phyloP scores from a whole-genome alignment of 257 asterid genomes.

The Solanum rostratum region DNA sequence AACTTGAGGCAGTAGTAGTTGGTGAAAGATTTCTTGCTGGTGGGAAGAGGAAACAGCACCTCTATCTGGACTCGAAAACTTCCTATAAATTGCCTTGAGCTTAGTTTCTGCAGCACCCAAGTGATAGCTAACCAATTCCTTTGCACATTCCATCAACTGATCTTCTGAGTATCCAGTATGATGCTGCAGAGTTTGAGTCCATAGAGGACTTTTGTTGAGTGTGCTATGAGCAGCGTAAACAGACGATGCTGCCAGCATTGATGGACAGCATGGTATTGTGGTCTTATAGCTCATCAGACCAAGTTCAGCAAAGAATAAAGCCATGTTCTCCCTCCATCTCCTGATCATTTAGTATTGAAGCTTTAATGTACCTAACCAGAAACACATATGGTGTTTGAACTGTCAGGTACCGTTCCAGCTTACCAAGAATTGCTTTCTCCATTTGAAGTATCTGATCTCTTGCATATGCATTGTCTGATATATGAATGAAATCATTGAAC shows the following conservation, averaged over 20 bases:
- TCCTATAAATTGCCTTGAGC: conserved; percentile 50
- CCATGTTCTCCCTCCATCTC: conserved; percentile 55
- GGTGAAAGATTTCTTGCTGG: conserved; percentile 36
- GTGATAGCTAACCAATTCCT: conserved; percentile 45
- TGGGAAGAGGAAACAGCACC: conserved; percentile 59
- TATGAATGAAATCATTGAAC: conserved; percentile 48
- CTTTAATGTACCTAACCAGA: conserved; percentile 24
- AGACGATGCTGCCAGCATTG: conserved; percentile 61
- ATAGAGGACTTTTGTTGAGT: conserved; percentile 34
- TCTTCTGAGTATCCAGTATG: conserved; percentile 55
- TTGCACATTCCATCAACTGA: conserved; percentile 51
- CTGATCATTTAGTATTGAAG: conserved; percentile 12
- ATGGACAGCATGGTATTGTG: conserved; percentile 32
- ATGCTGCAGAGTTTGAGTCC: conserved; percentile 71
- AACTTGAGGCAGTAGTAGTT: background rate
- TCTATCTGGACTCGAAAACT: conserved; percentile 46
- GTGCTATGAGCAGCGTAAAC: conserved; percentile 79
- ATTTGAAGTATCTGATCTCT: conserved; percentile 20
- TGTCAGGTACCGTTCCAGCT: conserved; percentile 32
- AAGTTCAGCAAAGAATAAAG: conserved; percentile 60
- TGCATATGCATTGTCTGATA: conserved; percentile 34
- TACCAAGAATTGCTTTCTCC: conserved; percentile 32
- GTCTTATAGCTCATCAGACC: conserved; percentile 53
- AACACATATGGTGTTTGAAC: conserved; percentile 39
- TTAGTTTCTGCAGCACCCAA: conserved; percentile 37